Percentiles rank a stretch among this genome's conserved stretches.
These are phyloP conservation scores for Gossypium gossypioides DNA, from an alignment of 441 rosid genomes.

Conservation along the genomic window DNA sequence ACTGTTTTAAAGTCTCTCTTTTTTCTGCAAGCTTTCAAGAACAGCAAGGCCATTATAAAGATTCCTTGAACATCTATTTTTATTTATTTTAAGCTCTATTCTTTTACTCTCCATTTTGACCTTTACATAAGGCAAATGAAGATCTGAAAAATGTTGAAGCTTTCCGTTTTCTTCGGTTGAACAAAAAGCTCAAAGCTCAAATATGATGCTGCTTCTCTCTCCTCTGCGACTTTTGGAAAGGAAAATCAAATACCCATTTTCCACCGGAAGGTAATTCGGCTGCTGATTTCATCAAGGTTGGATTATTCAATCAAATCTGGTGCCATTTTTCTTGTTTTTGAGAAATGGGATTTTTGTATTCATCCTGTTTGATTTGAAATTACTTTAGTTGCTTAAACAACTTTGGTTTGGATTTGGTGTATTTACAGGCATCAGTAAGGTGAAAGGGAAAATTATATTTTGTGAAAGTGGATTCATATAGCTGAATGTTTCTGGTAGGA, in stretches of 20 bases:
- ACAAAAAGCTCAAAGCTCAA: background rate
- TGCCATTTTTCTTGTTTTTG: background rate
- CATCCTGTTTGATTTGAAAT: background rate
- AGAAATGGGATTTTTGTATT: background rate
- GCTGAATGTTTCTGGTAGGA: background rate
- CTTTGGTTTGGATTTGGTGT: constrained; percentile 5
- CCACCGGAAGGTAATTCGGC: constrained; percentile 3
- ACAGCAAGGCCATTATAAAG: background rate
- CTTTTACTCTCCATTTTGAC: background rate
- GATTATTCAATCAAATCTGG: background rate
- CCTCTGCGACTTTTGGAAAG: background rate
- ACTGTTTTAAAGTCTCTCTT: background rate
- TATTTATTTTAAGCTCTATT: background rate
- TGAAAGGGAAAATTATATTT: constrained; percentile 7
- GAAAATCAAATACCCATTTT: constrained; percentile 24
- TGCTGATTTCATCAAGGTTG: constrained; percentile 13
- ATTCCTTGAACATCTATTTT: background rate
- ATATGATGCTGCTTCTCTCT: background rate
- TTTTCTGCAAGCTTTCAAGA: background rate
- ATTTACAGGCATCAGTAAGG: background rate
- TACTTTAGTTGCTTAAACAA: constrained; percentile 1
- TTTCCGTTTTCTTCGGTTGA: background rate
- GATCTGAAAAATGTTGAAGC: constrained; percentile 13
- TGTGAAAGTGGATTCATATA: constrained; percentile 1
- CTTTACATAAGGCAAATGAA: constrained; percentile 3